Evolutionary conservation across 1,284 basidiomycete species (phyloP), one percentile per base, ranked within the genome.

Genomic region (Rhizopogon hawkerae): DNA sequence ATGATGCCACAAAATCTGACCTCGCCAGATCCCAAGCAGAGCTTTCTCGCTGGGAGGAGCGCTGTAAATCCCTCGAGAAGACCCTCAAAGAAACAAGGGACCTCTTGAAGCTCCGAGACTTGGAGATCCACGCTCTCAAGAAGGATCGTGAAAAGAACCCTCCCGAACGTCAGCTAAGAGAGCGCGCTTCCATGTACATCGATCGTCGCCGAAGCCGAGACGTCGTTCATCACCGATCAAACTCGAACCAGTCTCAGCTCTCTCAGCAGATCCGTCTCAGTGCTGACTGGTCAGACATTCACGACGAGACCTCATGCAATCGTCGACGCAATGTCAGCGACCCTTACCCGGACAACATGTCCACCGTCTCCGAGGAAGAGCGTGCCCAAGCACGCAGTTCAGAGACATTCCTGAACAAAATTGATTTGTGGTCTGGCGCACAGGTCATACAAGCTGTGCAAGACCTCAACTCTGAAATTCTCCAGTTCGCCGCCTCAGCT

Each of bases 401-500:
- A 51, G 85, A 87, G 59, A 69, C 74, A 18, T 87, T 81, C 65
- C 72, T 87, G 63, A 84, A 83, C 11, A 80, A 84, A 56, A 80
- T 76, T 24, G 85, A 87, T 64, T 72, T 71, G 36, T 85, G 81
- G 82, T 85, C 83, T 2, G 85, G 85, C 16, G 80, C 81, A 1
- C 83, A 86, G 59, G 74, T 86, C 60, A 75, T 87, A 48, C 83
- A 86, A 60, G 78, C 83, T 5, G 77, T 88, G n/a, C 81, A 84
- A 56, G 84, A 88, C 58, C 72, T 88, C 61, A 88, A 88, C 60
- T 78, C 81, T 0, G 85, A 87, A 65, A 83, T 87, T 52, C 74
- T 83, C 16, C 85, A 85, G 56, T 85, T 85, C 53, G 79, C 85
- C 8, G 83, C 84, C 14, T 77, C 80, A 16, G 83, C 81, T 9